These are phyloP conservation scores for Penicillium taxi DNA, from an alignment of 495 filamentous ascomycete species.

Conservation along the genomic window DNA sequence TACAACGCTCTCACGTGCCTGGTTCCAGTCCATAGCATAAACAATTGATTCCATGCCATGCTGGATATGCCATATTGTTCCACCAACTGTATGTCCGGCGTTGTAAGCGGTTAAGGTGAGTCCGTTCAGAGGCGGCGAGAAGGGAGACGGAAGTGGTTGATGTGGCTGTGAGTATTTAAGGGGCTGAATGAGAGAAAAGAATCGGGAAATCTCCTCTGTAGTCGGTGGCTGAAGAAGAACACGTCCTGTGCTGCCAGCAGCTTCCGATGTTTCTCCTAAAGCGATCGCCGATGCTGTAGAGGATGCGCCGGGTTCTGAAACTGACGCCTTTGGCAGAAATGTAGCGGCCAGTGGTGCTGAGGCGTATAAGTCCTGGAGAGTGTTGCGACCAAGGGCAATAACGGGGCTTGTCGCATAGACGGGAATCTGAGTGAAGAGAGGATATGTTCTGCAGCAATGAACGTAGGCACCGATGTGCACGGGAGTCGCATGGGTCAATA, in stretches of 20 bases:
- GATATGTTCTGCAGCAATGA: constrained; percentile 95
- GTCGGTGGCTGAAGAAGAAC: constrained; percentile 77
- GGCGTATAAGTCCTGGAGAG: constrained; percentile 86
- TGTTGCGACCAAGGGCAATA: constrained; percentile 81
- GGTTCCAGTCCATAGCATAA: constrained; percentile 97
- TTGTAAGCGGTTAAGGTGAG: constrained; percentile 95
- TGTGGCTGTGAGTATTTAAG: constrained; percentile 96
- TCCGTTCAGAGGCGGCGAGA: constrained; percentile 81
- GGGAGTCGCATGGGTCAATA: constrained; percentile 88
- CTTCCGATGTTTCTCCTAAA: constrained; percentile 14
- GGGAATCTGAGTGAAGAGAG: constrained; percentile 86
- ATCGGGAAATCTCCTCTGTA: constrained; percentile 77
- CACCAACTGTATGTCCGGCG: constrained; percentile 90
- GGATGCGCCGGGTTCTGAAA: constrained; percentile 56
- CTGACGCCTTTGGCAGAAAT: constrained; percentile 57
- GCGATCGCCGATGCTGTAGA: constrained; percentile 32
- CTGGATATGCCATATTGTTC: constrained; percentile 98
- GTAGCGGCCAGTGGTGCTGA: constrained; percentile 83
- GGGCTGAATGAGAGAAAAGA: constrained; percentile 86
- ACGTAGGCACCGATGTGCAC: constrained; percentile 88
- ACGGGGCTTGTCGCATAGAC: constrained; percentile 93
- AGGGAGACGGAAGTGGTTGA: constrained; percentile 74
- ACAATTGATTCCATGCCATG: constrained; percentile 95
- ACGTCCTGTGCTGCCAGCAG: constrained; percentile 26
- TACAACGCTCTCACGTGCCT: constrained; percentile 85